phyloP scores from a whole-genome alignment of 2,329 filamentous ascomycete genomes.

The Sphaerulina populicola region DNA sequence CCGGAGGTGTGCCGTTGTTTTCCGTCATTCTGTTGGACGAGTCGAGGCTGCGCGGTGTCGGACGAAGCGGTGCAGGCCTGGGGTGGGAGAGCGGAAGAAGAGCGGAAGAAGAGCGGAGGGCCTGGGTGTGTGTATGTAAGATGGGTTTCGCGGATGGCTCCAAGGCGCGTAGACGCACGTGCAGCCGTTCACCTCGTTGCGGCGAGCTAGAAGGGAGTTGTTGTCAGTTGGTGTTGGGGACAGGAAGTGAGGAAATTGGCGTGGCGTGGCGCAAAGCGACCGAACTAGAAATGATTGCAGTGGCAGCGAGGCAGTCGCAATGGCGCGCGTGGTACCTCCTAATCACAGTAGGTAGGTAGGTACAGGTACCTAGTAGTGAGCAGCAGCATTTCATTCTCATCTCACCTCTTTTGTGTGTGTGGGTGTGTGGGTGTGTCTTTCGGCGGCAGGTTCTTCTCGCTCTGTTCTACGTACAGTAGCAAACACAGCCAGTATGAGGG shows the following conservation, averaged over 20 bases:
- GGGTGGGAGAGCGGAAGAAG: too few relatives aligned
- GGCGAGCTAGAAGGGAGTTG: slow-evolving; percentile 1
- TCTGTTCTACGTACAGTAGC: too few relatives aligned
- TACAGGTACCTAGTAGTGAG: too few relatives aligned
- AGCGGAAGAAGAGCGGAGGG: slow-evolving; percentile 12
- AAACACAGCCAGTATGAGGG: too few relatives aligned
- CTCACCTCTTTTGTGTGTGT: too few relatives aligned
- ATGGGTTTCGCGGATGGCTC: slow-evolving; percentile 16
- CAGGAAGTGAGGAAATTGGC: background rate
- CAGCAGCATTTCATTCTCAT: too few relatives aligned
- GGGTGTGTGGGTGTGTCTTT: too few relatives aligned
- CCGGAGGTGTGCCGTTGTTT: slow-evolving; percentile 28
- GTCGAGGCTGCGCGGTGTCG: slow-evolving; percentile 1
- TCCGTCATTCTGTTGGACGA: slow-evolving; percentile 41
- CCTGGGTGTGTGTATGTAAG: slow-evolving; percentile 10
- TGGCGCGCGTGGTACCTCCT: background rate
- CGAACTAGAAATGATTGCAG: background rate
- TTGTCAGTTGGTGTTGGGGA: background rate
- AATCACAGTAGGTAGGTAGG: background rate
- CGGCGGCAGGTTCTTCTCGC: too few relatives aligned
- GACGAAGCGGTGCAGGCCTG: slow-evolving; percentile 4
- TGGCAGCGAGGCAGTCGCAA: background rate
- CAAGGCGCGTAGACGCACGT: slow-evolving; percentile 7
- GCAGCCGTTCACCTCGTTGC: slow-evolving; percentile 1
- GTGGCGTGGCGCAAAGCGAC: background rate